phyloP scores from a whole-genome alignment of 2,329 filamentous ascomycete genomes.

The Colletotrichum sp. region DNA sequence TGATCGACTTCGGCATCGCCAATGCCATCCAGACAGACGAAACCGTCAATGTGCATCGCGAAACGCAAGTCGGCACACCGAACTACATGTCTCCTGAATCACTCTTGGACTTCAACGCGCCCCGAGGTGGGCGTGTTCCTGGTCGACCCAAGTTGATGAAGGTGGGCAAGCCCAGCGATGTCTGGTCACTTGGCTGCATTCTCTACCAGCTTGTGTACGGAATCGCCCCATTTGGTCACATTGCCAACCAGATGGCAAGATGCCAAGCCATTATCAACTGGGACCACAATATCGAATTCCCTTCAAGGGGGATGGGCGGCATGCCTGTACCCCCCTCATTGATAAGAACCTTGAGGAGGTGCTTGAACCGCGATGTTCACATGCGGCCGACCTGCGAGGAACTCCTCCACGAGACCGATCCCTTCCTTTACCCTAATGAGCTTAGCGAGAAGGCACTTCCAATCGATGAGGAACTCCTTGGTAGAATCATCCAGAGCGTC shows the following conservation, averaged over 20 bases:
- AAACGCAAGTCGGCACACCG: constrained; percentile 92
- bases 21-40: constrained; percentile 96
- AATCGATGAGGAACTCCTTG: constrained; percentile 67
- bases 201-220: constrained; percentile 98
- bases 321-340: constrained; percentile 63
- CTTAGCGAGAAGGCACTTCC: constrained; percentile 60
- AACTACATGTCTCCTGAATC: constrained; percentile 99
- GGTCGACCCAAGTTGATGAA: constrained; percentile 81
- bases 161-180: constrained; percentile 91
- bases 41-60: constrained; percentile 96
- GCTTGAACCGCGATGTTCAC: constrained; percentile 66
- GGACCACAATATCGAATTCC: constrained; percentile 75
- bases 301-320: constrained; percentile 71
- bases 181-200: constrained; percentile 97
- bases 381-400: constrained; percentile 69
- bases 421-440: constrained; percentile 69
- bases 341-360: constrained; percentile 66
- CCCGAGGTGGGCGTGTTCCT: constrained; percentile 47
- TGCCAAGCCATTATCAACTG: constrained; percentile 88
- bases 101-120: constrained; percentile 83
- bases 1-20: constrained; percentile 98
- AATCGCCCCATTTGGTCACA: constrained; percentile 93
- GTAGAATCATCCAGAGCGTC: constrained; percentile 67
- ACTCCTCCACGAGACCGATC: constrained; percentile 62
- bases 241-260: constrained; percentile 83